phyloP scores from a whole-genome alignment of 441 rosid genomes.

The Erodium texanum region DNA sequence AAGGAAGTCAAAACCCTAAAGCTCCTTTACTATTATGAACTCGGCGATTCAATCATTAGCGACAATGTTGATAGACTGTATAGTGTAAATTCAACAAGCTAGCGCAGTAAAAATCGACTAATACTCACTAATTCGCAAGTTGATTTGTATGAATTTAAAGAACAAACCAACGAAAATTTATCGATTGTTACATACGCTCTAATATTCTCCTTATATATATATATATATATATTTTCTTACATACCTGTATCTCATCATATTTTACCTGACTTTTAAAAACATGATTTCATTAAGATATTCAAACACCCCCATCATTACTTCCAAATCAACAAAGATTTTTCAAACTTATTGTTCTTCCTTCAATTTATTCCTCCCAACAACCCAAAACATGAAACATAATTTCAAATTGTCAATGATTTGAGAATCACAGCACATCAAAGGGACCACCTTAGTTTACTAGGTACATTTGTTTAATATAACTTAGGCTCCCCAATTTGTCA shows the following conservation, averaged over 20 bases:
- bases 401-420: background rate
- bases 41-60: no score
- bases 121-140: no score
- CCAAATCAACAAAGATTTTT: background rate
- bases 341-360: background rate
- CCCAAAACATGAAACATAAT: background rate
- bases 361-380: background rate
- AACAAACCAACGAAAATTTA: no score
- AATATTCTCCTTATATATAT: no score
- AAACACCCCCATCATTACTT: background rate
- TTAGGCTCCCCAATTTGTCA: no score
- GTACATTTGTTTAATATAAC: background rate
- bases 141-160: no score
- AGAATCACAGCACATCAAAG: background rate
- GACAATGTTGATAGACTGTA: no score
- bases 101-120: no score
- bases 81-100: no score
- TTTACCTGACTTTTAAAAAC: background rate
- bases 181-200: no score
- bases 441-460: background rate
- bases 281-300: background rate
- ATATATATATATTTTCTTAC: constrained; percentile 3
- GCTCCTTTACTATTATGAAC: no score
- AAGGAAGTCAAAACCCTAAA: no score
- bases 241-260: background rate